phyloP scores from a whole-genome alignment of 2,329 filamentous ascomycete genomes.

The Aspergillus sp. region DNA sequence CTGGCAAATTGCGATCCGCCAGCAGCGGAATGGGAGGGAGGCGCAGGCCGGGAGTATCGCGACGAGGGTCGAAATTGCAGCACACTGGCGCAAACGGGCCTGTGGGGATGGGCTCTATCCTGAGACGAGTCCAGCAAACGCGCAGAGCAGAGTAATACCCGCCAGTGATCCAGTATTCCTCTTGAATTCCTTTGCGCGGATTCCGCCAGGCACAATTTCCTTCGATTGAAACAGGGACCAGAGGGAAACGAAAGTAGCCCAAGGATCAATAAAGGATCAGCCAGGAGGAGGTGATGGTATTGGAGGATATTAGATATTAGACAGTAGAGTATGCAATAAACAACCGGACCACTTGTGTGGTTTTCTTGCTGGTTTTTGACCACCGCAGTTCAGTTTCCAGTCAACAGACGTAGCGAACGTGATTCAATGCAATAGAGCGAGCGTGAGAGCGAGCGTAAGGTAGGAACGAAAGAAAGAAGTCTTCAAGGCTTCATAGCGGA shows the following conservation, averaged over 20 bases:
- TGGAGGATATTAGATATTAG: not conserved
- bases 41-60: not conserved
- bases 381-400: slow-evolving; percentile 1
- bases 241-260: slow-evolving; percentile 1
- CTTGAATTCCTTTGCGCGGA: not conserved
- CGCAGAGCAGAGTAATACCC: not conserved
- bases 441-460: slow-evolving; percentile 28
- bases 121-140: not conserved
- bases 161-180: not conserved
- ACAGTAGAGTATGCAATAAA: not conserved
- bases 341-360: not conserved
- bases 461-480: slow-evolving; percentile 15
- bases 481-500: slow-evolving; percentile 1
- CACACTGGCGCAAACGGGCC: not conserved
- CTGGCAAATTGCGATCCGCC: not conserved
- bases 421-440: slow-evolving; percentile 29
- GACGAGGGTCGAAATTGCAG: not conserved
- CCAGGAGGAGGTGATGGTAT: not conserved
- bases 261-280: not conserved
- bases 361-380: not conserved
- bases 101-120: not conserved
- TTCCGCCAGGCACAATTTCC: slow-evolving; percentile 1
- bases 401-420: slow-evolving; percentile 30
- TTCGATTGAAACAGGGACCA: slow-evolving; percentile 4
- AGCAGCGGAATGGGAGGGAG: not conserved